These are phyloP conservation scores for Sporothrix dimorphospora DNA, from an alignment of 2,329 filamentous ascomycete species.

Conservation along the genomic window DNA sequence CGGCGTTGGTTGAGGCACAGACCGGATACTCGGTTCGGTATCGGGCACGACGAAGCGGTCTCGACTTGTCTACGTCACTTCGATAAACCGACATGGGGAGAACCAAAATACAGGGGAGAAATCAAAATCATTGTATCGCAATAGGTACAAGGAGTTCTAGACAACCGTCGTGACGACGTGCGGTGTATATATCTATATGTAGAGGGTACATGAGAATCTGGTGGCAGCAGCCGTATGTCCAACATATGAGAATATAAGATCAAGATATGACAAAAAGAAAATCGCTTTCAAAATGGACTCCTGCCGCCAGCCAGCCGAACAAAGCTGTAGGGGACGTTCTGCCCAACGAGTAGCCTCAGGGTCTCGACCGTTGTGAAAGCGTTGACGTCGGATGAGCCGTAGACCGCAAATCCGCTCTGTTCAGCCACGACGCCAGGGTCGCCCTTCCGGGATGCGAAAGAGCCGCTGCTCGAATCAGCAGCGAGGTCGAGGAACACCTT, in stretches of 20 bases:
- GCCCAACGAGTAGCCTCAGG: constrained; percentile 74
- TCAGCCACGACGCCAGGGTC: constrained; percentile 72
- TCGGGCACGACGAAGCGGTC: background rate
- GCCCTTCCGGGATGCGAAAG: constrained; percentile 58
- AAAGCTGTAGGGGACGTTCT: constrained; percentile 88
- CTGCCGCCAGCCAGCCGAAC: constrained; percentile 70
- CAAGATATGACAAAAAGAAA: background rate
- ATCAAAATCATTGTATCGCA: background rate
- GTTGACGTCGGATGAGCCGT: constrained; percentile 76
- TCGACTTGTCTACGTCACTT: too few species aligned
- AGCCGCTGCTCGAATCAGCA: constrained; percentile 45
- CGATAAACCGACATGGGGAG: background rate
- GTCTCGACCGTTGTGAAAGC: constrained; percentile 86
- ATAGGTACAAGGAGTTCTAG: background rate
- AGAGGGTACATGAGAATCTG: background rate
- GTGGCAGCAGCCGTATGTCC: background rate
- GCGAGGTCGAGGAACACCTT: constrained; percentile 84
- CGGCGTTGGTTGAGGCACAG: background rate
- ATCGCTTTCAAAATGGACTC: constrained; percentile 46
- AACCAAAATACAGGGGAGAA: background rate
- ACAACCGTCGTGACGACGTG: background rate
- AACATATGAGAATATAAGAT: background rate
- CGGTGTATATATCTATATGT: constrained; percentile 6
- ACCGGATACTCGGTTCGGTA: background rate
- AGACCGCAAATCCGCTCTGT: constrained; percentile 76